A percentile compares a stretch with the other conserved stretches of the same genome.
Evolutionary conservation across 805 yeast species (phyloP).

Genomic region (Yamadazyma kitorensis): DNA sequence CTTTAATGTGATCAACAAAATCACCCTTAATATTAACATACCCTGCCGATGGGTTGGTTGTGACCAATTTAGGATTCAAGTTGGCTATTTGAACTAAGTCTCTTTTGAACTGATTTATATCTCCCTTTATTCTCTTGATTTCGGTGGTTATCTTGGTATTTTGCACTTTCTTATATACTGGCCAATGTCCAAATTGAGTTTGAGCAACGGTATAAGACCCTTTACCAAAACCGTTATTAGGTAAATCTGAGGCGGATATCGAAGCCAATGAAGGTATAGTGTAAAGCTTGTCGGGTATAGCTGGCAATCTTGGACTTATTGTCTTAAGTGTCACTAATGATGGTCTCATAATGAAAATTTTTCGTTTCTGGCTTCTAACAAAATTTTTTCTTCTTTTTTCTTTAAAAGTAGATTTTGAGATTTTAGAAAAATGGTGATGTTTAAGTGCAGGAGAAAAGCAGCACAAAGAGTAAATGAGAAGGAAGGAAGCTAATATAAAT

Average conservation of each 20-base stretch:
- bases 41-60: conserved; percentile 32
- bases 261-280: conserved; percentile 28
- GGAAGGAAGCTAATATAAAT: too few species aligned
- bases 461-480: too few species aligned
- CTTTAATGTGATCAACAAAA: conserved; percentile 28
- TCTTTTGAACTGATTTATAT: conserved; percentile 58
- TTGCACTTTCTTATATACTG: conserved; percentile 73
- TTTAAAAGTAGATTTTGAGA: too few species aligned
- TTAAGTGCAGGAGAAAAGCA: too few species aligned
- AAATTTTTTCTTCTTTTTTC: too few species aligned
- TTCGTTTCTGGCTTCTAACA: not conserved
- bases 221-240: conserved; percentile 33
- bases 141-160: conserved; percentile 70
- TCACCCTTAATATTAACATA: conserved; percentile 42
- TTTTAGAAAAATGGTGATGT: too few species aligned
- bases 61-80: conserved; percentile 38
- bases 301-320: conserved; percentile 18
- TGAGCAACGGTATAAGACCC: conserved; percentile 45
- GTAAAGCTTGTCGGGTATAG: conserved; percentile 15
- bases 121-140: conserved; percentile 68
- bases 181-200: conserved; percentile 65
- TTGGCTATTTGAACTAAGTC: conserved; percentile 58
- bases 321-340: conserved; percentile 20
- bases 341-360: conserved; percentile 25
- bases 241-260: conserved; percentile 22